These are phyloP conservation scores for Tillandsia fasciculata DNA, from an alignment of 176 grass and related monocot species.

Conservation along the genomic window DNA sequence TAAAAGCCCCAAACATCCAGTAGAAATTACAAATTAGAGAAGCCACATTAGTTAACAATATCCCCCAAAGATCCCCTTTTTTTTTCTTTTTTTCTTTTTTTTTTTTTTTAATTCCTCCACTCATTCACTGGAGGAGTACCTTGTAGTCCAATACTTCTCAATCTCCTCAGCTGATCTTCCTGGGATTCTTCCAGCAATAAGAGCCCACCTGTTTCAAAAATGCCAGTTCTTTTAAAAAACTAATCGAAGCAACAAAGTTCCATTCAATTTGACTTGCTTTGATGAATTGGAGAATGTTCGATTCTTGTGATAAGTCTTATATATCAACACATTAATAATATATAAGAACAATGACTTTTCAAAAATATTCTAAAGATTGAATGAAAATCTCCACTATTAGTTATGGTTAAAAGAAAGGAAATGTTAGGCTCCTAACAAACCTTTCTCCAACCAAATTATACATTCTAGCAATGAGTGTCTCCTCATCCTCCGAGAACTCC, in stretches of 20 bases:
- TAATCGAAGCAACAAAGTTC: neutral
- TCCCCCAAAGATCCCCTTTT: too few relatives aligned
- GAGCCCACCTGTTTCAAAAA: slow-evolving; percentile 23
- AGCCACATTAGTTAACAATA: too few relatives aligned
- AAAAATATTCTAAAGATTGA: too few relatives aligned
- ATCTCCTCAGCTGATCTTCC: slow-evolving; percentile 43
- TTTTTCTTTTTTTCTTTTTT: too few relatives aligned
- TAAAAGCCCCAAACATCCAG: too few relatives aligned
- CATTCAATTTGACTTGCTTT: neutral
- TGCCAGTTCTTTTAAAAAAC: neutral
- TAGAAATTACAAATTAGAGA: too few relatives aligned
- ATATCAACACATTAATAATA: neutral
- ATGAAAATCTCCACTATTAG: too few relatives aligned
- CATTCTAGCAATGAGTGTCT: slow-evolving; percentile 36
- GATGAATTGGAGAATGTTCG: too few relatives aligned
- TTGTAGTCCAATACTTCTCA: slow-evolving; percentile 36
- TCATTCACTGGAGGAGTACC: slow-evolving; percentile 30
- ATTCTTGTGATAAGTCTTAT: too few relatives aligned
- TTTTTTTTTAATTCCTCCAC: neutral
- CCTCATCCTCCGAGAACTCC: slow-evolving; percentile 35
- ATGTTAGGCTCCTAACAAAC: slow-evolving; percentile 2
- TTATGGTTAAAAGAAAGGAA: too few relatives aligned
- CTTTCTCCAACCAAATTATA: slow-evolving; percentile 41
- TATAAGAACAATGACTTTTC: too few relatives aligned
- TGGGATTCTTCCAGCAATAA: slow-evolving; percentile 36